Evolutionary conservation across 768 basidiomycete species (phyloP).

Genomic region (Tulasnella sp.): DNA sequence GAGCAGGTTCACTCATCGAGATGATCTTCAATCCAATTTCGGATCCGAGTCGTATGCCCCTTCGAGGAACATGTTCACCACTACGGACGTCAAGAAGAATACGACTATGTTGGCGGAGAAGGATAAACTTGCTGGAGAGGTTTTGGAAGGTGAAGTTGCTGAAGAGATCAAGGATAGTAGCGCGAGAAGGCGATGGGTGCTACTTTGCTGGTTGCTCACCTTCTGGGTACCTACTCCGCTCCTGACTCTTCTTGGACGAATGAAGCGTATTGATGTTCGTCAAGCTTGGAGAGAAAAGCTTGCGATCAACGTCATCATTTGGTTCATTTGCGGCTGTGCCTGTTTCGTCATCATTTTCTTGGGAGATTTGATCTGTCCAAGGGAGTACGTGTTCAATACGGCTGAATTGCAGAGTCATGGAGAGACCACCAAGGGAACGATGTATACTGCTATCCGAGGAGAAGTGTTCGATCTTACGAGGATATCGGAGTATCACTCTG

Average conservation of each 20-base stretch:
- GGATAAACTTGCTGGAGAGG: constrained; percentile 72
- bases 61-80: constrained; percentile 90
- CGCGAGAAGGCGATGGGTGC: constrained; percentile 76
- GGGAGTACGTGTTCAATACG: constrained; percentile 76
- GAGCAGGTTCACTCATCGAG: constrained; percentile 62
- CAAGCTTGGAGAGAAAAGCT: constrained; percentile 98
- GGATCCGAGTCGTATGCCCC: constrained; percentile 92
- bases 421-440: constrained; percentile 41
- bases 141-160: constrained; percentile 74
- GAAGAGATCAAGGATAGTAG: constrained; percentile 76
- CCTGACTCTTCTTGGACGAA: constrained; percentile 62
- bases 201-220: constrained; percentile 76
- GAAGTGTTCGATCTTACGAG: constrained; percentile 83
- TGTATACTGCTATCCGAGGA: constrained; percentile 73
- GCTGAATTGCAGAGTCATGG: constrained; percentile 65
- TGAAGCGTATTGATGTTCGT: constrained; percentile 87
- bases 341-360: constrained; percentile 88
- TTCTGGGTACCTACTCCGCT: constrained; percentile 76
- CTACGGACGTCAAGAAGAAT: constrained; percentile 51
- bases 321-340: constrained; percentile 80
- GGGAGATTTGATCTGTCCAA: constrained; percentile 83
- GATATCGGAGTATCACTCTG: constrained; percentile 52
- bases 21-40: constrained; percentile 66
- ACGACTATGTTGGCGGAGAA: constrained; percentile 43
- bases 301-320: constrained; percentile 88